Percentiles rank a stretch among this genome's conserved stretches.
phyloP scores from a whole-genome alignment of 73 alveolate species.

The Tetrahymena borealis region DNA sequence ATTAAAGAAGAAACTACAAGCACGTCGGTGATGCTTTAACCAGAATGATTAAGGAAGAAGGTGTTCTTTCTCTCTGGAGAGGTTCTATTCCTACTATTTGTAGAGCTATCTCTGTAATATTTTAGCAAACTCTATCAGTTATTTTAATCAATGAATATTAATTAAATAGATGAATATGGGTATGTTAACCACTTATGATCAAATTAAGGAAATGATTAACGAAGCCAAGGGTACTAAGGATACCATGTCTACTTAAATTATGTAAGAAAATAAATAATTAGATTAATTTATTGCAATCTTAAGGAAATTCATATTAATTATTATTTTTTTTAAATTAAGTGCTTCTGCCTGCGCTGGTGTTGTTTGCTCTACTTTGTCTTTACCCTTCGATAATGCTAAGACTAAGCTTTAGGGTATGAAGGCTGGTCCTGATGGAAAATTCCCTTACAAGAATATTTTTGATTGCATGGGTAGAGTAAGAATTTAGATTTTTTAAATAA shows the following conservation, averaged over 20 bases:
- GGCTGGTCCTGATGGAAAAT: slow-evolving; percentile 51
- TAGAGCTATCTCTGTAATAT: slow-evolving; percentile 73
- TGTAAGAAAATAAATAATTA: neutral
- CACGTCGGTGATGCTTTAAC: slow-evolving; percentile 67
- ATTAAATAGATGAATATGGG: slow-evolving; percentile 52
- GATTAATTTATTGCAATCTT: too few relatives aligned
- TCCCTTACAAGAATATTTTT: slow-evolving; percentile 54
- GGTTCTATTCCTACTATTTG: slow-evolving; percentile 79
- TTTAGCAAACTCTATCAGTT: slow-evolving; percentile 11
- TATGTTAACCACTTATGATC: slow-evolving; percentile 79
- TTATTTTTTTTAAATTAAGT: neutral
- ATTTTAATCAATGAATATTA: neutral
- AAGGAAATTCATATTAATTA: neutral
- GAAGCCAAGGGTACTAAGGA: slow-evolving; percentile 52
- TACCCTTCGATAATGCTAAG: slow-evolving; percentile 78
- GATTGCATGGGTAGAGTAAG: slow-evolving; percentile 58
- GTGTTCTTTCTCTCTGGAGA: slow-evolving; percentile 69
- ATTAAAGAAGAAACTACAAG: slow-evolving; percentile 71
- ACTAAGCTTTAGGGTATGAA: slow-evolving; percentile 66
- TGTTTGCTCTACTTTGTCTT: slow-evolving; percentile 51
- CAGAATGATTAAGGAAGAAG: slow-evolving; percentile 78
- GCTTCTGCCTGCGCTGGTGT: slow-evolving; percentile 68
- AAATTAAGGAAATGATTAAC: slow-evolving; percentile 62
- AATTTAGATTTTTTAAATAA: neutral
- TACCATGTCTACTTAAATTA: slow-evolving; percentile 45